A percentile compares a stretch with the other conserved stretches of the same genome.
These are phyloP conservation scores for Phytophthora crassamura DNA, from an alignment of 352 stramenopile genomes.

Conservation along the genomic window DNA sequence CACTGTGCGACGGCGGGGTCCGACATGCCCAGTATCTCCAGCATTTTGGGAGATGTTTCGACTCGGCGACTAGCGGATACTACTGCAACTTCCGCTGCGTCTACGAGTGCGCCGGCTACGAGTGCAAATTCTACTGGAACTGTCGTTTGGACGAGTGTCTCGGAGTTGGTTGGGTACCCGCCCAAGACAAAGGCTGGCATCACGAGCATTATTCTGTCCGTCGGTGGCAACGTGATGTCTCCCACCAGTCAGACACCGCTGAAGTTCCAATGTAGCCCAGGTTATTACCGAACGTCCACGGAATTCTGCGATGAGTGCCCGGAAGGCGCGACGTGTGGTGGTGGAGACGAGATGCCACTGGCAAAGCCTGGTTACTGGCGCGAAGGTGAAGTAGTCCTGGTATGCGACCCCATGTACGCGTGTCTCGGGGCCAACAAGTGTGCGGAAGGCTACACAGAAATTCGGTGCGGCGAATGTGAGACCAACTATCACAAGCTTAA, in stretches of 20 bases:
- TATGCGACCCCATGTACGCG: constrained; percentile 60
- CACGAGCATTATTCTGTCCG: constrained; percentile 61
- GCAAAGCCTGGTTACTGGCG: constrained; percentile 62
- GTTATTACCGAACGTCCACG: constrained; percentile 54
- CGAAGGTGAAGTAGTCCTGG: constrained; percentile 58
- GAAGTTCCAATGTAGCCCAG: constrained; percentile 67
- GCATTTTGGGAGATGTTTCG: constrained; percentile 5
- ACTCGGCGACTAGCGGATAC: constrained; percentile 10
- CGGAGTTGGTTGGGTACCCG: constrained; percentile 59
- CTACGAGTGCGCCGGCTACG: constrained; percentile 13
- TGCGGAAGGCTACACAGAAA: constrained; percentile 45
- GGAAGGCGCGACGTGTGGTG: constrained; percentile 52
- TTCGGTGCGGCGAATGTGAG: constrained; percentile 58
- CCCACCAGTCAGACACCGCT: constrained; percentile 64
- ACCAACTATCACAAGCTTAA: constrained; percentile 68
- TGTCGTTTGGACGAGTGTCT: constrained; percentile 58
- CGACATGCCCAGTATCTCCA: background rate
- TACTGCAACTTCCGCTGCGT: constrained; percentile 2
- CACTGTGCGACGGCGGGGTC: background rate
- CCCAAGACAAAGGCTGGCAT: constrained; percentile 63
- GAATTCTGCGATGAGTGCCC: constrained; percentile 64
- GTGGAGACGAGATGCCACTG: constrained; percentile 54
- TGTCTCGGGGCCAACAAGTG: constrained; percentile 66
- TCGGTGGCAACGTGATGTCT: constrained; percentile 68
- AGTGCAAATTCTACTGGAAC: constrained; percentile 34